Percentiles rank a stretch among this genome's conserved stretches.
Evolutionary conservation across 2,329 filamentous ascomycete species (phyloP).

Genomic region (Fusarium torreyae): DNA sequence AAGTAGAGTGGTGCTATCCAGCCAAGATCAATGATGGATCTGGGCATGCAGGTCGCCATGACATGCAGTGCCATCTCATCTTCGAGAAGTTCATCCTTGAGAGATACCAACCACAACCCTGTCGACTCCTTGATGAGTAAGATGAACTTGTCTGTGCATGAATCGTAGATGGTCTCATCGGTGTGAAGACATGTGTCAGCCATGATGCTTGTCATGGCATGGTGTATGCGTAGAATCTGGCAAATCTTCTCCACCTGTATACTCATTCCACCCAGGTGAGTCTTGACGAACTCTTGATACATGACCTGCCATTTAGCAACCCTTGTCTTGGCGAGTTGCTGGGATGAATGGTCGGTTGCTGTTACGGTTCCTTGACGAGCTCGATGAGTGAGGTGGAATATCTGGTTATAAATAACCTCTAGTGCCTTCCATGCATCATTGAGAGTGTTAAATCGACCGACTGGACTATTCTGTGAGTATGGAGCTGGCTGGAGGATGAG

Average conservation of each 20-base stretch:
- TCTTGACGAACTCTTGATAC: slow-evolving; percentile 46
- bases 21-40: slow-evolving; percentile 59
- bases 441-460: slow-evolving; percentile 19
- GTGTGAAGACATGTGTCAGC: slow-evolving; percentile 52
- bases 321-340: slow-evolving; percentile 32
- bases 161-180: slow-evolving; percentile 58
- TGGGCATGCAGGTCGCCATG: slow-evolving; percentile 50
- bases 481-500: slow-evolving; percentile 21
- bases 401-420: slow-evolving; percentile 40
- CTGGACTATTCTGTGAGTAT: background rate
- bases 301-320: slow-evolving; percentile 45
- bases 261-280: slow-evolving; percentile 25
- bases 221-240: slow-evolving; percentile 56
- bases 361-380: slow-evolving; percentile 19
- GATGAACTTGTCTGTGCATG: slow-evolving; percentile 52
- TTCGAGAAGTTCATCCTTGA: slow-evolving; percentile 16
- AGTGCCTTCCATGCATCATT: slow-evolving; percentile 43
- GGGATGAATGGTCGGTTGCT: slow-evolving; percentile 10
- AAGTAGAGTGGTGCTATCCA: slow-evolving; percentile 64
- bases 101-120: slow-evolving; percentile 25
- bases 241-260: slow-evolving; percentile 41
- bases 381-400: slow-evolving; percentile 41
- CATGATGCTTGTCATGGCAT: slow-evolving; percentile 63
- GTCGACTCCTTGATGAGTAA: slow-evolving; percentile 50
- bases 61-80: slow-evolving; percentile 18